Evolutionary conservation across 2,329 filamentous ascomycete genomes (phyloP).

Genomic region (Cercospora janseana): DNA sequence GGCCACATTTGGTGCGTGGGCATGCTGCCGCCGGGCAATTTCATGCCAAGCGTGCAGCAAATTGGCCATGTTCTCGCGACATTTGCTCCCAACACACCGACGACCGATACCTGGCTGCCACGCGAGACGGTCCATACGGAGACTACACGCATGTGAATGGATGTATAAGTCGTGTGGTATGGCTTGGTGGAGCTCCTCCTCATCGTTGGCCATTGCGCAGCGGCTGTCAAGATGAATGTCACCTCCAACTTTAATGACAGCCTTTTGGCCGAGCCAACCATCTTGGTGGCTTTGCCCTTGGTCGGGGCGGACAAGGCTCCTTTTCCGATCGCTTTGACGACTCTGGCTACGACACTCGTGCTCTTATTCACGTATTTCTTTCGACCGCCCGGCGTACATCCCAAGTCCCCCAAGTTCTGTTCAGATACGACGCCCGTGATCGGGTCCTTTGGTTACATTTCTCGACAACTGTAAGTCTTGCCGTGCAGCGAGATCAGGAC

Average conservation of each 20-base stretch:
- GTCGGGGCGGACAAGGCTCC: neutral
- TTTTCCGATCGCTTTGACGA: neutral
- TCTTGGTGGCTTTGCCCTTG: neutral
- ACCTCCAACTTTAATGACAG: constrained; percentile 2
- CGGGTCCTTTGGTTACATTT: constrained; percentile 11
- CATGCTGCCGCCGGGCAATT: neutral
- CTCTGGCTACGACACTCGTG: neutral
- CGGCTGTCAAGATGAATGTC: constrained; percentile 1
- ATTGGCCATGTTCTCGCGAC: neutral
- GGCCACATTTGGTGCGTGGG: too few relatives aligned
- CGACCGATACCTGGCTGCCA: neutral
- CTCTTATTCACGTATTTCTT: neutral
- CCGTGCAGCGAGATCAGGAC: neutral
- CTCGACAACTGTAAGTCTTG: neutral
- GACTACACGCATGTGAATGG: too few relatives aligned
- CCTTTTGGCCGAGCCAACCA: neutral
- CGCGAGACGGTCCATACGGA: neutral
- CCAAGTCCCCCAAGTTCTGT: constrained; percentile 14
- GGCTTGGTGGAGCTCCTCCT: neutral
- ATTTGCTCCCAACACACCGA: constrained; percentile 2
- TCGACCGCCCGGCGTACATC: neutral
- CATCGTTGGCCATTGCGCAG: neutral
- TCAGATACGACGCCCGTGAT: constrained; percentile 17
- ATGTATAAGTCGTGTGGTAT: too few relatives aligned
- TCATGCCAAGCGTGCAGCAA: neutral